Evolutionary conservation across 371 early-diverging fungal species (phyloP).

Genomic region (Umbelopsis sp.): DNA sequence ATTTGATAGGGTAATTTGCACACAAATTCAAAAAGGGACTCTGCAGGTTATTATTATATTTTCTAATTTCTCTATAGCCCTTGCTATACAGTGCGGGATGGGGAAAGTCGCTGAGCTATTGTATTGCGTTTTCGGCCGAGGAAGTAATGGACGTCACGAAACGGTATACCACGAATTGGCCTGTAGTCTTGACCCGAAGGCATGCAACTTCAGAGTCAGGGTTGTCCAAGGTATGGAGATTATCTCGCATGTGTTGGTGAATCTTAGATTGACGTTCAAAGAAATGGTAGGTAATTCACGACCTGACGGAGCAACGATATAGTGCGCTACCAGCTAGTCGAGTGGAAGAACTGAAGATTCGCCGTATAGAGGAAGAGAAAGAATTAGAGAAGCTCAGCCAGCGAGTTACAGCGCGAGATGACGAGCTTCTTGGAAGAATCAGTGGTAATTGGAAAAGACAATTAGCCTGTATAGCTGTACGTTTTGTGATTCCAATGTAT

Average conservation of each 20-base stretch:
- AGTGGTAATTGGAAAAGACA: slow-evolving; percentile 38
- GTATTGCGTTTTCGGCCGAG: slow-evolving; percentile 56
- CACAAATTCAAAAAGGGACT: not conserved
- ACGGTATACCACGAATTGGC: slow-evolving; percentile 55
- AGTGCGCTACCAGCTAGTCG: slow-evolving; percentile 19
- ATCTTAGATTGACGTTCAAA: not conserved
- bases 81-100: slow-evolving; percentile 71
- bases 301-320: not conserved
- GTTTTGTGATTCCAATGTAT: not conserved
- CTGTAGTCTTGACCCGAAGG: slow-evolving; percentile 49
- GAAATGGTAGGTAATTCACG: not conserved
- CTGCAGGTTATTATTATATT: not conserved
- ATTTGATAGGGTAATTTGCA: slow-evolving; percentile 43
- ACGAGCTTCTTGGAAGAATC: slow-evolving; percentile 54
- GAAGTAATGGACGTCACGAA: slow-evolving; percentile 70
- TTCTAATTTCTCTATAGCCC: slow-evolving; percentile 34
- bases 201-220: slow-evolving; percentile 52
- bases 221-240: slow-evolving; percentile 37
- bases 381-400: slow-evolving; percentile 40
- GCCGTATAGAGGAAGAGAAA: slow-evolving; percentile 40
- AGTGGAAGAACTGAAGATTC: slow-evolving; percentile 27
- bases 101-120: slow-evolving; percentile 74
- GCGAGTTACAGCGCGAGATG: slow-evolving; percentile 28
- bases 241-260: no score
- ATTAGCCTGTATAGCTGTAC: not conserved